A percentile compares a stretch with the other conserved stretches of the same genome.
phyloP scores from a whole-genome alignment of 2,329 filamentous ascomycete species.

The Cordyceps cateniannulata region DNA sequence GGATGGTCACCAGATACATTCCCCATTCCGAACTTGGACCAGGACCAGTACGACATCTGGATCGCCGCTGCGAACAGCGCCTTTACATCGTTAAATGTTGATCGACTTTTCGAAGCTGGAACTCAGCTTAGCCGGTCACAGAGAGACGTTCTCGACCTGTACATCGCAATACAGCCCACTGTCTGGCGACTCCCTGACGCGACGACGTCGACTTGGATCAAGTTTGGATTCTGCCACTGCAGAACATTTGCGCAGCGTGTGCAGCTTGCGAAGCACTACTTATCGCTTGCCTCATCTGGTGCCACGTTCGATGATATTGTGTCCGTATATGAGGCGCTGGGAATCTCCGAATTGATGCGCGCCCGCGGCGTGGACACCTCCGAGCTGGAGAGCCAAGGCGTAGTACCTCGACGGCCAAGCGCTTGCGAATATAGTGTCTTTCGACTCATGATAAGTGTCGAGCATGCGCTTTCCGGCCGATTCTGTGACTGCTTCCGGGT shows the following conservation, averaged over 20 bases:
- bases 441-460: neutral
- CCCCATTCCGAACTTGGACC: neutral
- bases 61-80: neutral
- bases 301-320: neutral
- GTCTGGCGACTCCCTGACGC: neutral
- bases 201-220: neutral
- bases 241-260: neutral
- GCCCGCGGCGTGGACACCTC: neutral
- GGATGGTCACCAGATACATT: neutral
- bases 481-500: neutral
- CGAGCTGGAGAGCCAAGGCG: neutral
- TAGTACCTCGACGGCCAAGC: neutral
- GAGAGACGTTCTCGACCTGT: neutral
- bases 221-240: neutral
- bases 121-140: neutral
- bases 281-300: neutral
- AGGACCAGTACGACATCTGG: neutral
- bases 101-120: neutral
- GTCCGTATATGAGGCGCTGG: neutral
- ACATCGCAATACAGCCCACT: neutral
- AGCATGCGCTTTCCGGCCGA: neutral
- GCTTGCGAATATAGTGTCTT: neutral
- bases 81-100: neutral
- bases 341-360: neutral
- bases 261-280: neutral